Conservation (phyloP, 805 yeast genomes). For the Yarrowia alimentaria region DNA sequence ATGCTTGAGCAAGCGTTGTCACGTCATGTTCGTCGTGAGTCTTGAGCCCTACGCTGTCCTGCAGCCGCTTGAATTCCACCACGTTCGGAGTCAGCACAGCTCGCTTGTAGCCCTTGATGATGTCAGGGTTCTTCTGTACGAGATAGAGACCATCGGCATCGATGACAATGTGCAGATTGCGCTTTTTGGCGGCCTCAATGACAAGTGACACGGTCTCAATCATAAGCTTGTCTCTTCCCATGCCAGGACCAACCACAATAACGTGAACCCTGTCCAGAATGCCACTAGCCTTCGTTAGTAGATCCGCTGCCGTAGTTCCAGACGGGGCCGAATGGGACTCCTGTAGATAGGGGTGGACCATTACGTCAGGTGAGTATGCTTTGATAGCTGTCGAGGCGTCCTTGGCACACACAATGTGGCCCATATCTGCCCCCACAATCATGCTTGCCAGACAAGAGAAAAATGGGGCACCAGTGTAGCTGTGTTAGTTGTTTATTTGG, state of each 20-base stretch:
- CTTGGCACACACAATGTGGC: slow-evolving; percentile 83
- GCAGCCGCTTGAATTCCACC: slow-evolving; percentile 73
- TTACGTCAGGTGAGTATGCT: slow-evolving; percentile 83
- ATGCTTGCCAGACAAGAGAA: slow-evolving; percentile 86
- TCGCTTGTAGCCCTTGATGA: slow-evolving; percentile 54
- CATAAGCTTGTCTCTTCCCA: slow-evolving; percentile 79
- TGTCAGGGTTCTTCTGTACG: slow-evolving; percentile 54
- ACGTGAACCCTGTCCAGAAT: slow-evolving; percentile 70
- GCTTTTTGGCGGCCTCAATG: slow-evolving; percentile 54
- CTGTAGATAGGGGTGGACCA: slow-evolving; percentile 89
- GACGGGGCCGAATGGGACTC: slow-evolving; percentile 44
- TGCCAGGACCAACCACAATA: slow-evolving; percentile 89
- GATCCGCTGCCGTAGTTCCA: slow-evolving; percentile 35
- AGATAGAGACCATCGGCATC: slow-evolving; percentile 89
- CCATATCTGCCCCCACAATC: slow-evolving; percentile 79
- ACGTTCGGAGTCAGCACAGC: slow-evolving; percentile 88
- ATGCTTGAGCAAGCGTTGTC: slow-evolving; percentile 46
- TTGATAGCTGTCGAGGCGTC: slow-evolving; percentile 80
- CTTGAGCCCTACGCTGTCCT: slow-evolving; percentile 46
- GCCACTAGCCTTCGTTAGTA: slow-evolving; percentile 55
- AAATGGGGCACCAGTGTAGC: slow-evolving; percentile 94
- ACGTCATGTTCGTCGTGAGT: slow-evolving; percentile 38
- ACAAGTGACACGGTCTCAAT: slow-evolving; percentile 56
- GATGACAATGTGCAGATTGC: slow-evolving; percentile 67
- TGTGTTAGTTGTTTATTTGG: slow-evolving; percentile 25